Conservation (phyloP, 192 early-diverging fungal species). For the Coemansia erecta region DNA sequence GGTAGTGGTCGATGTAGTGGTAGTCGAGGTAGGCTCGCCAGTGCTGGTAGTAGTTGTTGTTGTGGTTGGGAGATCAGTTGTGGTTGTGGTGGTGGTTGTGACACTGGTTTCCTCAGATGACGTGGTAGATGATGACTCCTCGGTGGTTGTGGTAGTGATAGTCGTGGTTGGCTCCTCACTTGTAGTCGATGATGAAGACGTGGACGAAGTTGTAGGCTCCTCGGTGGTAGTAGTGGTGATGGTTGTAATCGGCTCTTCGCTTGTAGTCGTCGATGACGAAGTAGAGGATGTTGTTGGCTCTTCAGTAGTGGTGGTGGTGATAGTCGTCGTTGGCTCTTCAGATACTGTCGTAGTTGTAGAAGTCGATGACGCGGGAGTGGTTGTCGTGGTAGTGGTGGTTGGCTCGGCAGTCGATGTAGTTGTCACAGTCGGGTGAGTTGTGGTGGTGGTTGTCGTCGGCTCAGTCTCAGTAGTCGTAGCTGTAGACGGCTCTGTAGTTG, state of each 20-base stretch:
- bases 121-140: too few species aligned
- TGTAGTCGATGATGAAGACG: too few species aligned
- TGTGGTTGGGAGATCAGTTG: not conserved
- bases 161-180: not conserved
- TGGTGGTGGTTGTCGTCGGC: not conserved
- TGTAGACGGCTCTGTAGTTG: too few species aligned
- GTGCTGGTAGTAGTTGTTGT: not conserved
- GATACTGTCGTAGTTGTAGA: not conserved
- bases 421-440: not conserved
- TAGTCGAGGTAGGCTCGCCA: not conserved
- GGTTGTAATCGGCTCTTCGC: not conserved
- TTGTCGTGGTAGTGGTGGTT: conserved; percentile 1
- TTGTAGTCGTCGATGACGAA: not conserved
- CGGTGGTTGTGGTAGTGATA: not conserved
- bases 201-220: too few species aligned
- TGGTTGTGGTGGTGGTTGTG: not conserved
- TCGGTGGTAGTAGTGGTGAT: conserved; percentile 2
- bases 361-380: not conserved
- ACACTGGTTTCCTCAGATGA: not conserved
- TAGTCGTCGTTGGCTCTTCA: not conserved
- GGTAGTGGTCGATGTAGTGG: not conserved
- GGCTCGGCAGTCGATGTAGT: not conserved
- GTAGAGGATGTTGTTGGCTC: not conserved
- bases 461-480: not conserved
- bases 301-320: not conserved